A percentile compares a stretch with the other conserved stretches of the same genome.
These are phyloP conservation scores for Trichoderma citrinoviride DNA, from an alignment of 2,329 filamentous ascomycete genomes.

Conservation along the genomic window DNA sequence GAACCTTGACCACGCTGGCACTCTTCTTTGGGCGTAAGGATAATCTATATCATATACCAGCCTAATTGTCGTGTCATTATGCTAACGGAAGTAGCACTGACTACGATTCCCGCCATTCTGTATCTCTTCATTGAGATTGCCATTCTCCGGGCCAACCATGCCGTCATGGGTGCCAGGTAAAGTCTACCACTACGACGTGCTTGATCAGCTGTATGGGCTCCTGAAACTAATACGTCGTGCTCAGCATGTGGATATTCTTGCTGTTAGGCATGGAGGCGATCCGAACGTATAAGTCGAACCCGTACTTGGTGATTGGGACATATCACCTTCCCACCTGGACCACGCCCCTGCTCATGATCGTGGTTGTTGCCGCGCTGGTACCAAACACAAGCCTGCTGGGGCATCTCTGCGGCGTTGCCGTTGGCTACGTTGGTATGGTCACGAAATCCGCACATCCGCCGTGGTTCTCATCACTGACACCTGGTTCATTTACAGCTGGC, in stretches of 20 bases:
- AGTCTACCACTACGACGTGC: slow-evolving; percentile 25
- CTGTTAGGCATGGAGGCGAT: slow-evolving; percentile 82
- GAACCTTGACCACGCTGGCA: slow-evolving; percentile 81
- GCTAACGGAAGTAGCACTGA: slow-evolving; percentile 56
- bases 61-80: not conserved
- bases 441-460: not conserved
- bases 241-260: slow-evolving; percentile 88
- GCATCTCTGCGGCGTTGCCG: slow-evolving; percentile 76
- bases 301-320: slow-evolving; percentile 64
- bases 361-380: slow-evolving; percentile 73
- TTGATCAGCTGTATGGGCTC: not conserved
- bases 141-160: slow-evolving; percentile 67
- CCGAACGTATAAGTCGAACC: slow-evolving; percentile 78
- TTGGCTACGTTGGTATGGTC: slow-evolving; percentile 80
- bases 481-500: slow-evolving; percentile 56
- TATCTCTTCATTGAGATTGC: slow-evolving; percentile 78
- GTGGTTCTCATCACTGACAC: not conserved
- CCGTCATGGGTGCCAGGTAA: slow-evolving; percentile 80
- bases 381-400: slow-evolving; percentile 82
- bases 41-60: not conserved
- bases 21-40: slow-evolving; percentile 90
- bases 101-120: slow-evolving; percentile 74
- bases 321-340: slow-evolving; percentile 86
- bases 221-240: slow-evolving; percentile 2
- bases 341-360: slow-evolving; percentile 72